phyloP scores from a whole-genome alignment of 306 rosid genomes.

The Astragalus membranaceus region DNA sequence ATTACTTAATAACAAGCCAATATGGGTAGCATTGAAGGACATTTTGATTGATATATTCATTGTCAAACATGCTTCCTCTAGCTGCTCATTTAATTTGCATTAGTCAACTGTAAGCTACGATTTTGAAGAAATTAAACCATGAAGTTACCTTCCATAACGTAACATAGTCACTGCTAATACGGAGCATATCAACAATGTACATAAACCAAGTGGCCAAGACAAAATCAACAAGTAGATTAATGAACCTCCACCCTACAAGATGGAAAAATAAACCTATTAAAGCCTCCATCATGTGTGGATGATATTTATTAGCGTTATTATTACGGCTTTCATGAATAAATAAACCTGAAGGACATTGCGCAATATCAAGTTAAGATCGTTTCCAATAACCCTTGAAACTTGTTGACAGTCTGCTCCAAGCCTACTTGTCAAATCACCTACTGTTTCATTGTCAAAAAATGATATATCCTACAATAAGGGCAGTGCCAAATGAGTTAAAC shows the following conservation, averaged over 20 bases:
- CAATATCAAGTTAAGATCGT: slow-evolving; percentile 88
- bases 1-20: not conserved
- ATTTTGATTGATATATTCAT: slow-evolving; percentile 4
- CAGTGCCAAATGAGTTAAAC: slow-evolving; percentile 39
- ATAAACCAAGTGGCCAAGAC: slow-evolving; percentile 92
- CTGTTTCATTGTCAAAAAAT: slow-evolving; percentile 90
- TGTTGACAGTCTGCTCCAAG: slow-evolving; percentile 99
- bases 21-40: not conserved
- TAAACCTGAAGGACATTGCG: slow-evolving; percentile 86
- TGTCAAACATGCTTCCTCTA: not conserved
- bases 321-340: slow-evolving; percentile 9
- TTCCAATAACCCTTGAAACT: slow-evolving; percentile 94
- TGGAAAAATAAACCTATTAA: slow-evolving; percentile 11
- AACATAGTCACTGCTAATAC: slow-evolving; percentile 69
- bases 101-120: not conserved
- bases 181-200: slow-evolving; percentile 64
- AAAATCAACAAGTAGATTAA: slow-evolving; percentile 68
- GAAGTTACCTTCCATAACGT: slow-evolving; percentile 66
- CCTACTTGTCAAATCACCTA: slow-evolving; percentile 97
- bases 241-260: slow-evolving; percentile 73
- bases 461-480: slow-evolving; percentile 82
- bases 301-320: not conserved
- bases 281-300: slow-evolving; percentile 5
- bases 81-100: not conserved
- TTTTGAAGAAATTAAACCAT: slow-evolving; percentile 8